Base-by-base conservation (phyloP, 768 basidiomycete genomes). In the Xerocomellus amylosporus region DNA sequence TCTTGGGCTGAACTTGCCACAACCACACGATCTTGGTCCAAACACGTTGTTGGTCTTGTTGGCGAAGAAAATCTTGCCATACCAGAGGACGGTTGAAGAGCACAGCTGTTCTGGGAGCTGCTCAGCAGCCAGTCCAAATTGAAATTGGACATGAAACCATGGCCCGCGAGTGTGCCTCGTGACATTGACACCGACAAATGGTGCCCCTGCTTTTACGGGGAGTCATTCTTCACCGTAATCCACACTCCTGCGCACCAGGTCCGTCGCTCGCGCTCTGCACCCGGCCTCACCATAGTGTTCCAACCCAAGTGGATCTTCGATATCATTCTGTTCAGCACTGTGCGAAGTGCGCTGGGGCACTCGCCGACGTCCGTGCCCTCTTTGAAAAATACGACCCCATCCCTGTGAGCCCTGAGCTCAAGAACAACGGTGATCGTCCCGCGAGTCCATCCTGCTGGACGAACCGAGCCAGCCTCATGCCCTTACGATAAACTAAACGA, bases 231-330 rank as follows among this genome's bases (percentile, higher is more conserved):
- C 37, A 57, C 59, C 2, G 58, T 60, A 5, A 64, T 63, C 13
- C 62, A 63, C 30, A 64, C 62, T 0, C 63, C 55, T 5, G 63
- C 58, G 2, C 63, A 64, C 46, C 63, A 61, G 48, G 59, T 64
- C n/a, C 59, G 63, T 20, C 63, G 59, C 19, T 51, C 62, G 9
- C 62, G 62, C 33, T 55, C 54, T n/a, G 50, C 63, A 20, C 53
- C 56, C 7, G 47, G 63, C 8, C 42, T 64, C 40, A 64, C 63
- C 33, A 55, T 64, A n/a, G 62, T 64, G 9, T 60, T 63, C 53
- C 62, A 64, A 28, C 62, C 62, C 14, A 64, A 63, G 34, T 64
- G 62, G 62, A 63, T 61, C 39, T 63, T 63, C 19, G 58, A 63
- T n/a, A n/a, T n/a, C 45, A 61, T 64, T 19, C 47, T 60, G n/a